Percentiles rank a stretch among this genome's conserved stretches.
These are phyloP conservation scores for Coniosporium apollinis DNA, from an alignment of 495 filamentous ascomycete species.

Conservation along the genomic window DNA sequence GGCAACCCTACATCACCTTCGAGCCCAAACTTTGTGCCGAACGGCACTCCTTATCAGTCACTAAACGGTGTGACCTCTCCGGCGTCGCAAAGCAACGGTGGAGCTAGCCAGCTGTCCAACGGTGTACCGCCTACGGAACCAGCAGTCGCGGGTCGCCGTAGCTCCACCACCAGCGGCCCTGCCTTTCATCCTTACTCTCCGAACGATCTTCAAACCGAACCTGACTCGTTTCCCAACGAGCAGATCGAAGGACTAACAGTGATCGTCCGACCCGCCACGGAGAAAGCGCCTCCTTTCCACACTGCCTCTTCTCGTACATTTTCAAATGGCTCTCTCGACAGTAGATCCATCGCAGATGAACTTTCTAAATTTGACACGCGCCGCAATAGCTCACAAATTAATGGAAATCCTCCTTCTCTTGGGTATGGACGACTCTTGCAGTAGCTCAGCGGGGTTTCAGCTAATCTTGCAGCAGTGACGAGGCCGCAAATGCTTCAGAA, in stretches of 20 bases:
- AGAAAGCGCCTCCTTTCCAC: conserved; percentile 22
- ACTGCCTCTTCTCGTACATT: conserved; percentile 30
- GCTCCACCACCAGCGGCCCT: no score
- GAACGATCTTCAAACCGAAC: conserved; percentile 11
- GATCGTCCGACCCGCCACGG: conserved; percentile 20
- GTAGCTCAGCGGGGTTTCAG: no score
- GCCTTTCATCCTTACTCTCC: no score
- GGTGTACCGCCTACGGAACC: no score
- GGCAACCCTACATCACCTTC: conserved; percentile 4
- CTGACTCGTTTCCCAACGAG: conserved; percentile 34
- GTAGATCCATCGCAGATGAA: conserved; percentile 23
- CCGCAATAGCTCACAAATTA: conserved; percentile 14
- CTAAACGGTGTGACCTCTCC: conserved; percentile 8
- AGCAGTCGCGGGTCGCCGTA: no score
- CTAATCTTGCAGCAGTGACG: no score
- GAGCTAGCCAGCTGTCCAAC: not conserved
- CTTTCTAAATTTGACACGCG: conserved; percentile 16
- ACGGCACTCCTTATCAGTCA: conserved; percentile 4
- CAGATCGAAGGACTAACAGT: conserved; percentile 35
- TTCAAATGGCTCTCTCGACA: conserved; percentile 39
- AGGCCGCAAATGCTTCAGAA: not conserved
- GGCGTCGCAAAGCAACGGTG: no score
- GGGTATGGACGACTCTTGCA: conserved; percentile 13
- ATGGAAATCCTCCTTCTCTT: conserved; percentile 14
- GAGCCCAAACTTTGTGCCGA: conserved; percentile 1